Evolutionary conservation across 768 basidiomycete genomes (phyloP).

Genomic region (Hericium rajendrae): DNA sequence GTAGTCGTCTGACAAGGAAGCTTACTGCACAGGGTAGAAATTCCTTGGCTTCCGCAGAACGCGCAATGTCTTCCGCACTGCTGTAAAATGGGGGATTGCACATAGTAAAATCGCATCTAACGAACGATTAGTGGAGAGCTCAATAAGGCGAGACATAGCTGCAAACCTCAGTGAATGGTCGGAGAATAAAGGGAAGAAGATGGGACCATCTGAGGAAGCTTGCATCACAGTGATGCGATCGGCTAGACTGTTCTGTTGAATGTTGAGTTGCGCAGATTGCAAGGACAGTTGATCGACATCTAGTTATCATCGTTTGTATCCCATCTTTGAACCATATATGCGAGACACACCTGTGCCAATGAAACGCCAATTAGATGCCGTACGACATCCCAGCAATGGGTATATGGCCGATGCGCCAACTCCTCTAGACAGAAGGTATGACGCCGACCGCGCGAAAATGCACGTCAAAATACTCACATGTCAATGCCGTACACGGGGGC

Average conservation of each 20-base stretch:
- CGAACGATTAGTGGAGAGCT: not conserved
- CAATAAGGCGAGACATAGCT: not conserved
- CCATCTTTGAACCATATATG: not conserved
- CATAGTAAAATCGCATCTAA: constrained; percentile 72
- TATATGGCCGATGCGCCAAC: constrained; percentile 91
- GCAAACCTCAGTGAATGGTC: too few relatives aligned
- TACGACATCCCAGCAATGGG: constrained; percentile 58
- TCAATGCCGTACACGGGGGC: constrained; percentile 48
- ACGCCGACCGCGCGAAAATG: not conserved
- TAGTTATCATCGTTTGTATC: constrained; percentile 18
- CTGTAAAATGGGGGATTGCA: constrained; percentile 96
- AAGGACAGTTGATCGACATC: constrained; percentile 68
- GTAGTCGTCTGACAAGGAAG: not conserved
- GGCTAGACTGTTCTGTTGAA: constrained; percentile 45
- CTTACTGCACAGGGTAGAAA: constrained; percentile 61
- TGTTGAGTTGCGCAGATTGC: constrained; percentile 43
- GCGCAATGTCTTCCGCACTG: constrained; percentile 56
- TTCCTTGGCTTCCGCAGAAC: constrained; percentile 54
- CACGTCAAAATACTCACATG: constrained; percentile 39
- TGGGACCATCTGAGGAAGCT: constrained; percentile 26
- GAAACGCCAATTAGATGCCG: constrained; percentile 47
- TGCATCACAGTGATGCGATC: constrained; percentile 41
- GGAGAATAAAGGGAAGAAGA: constrained; percentile 25
- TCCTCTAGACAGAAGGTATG: constrained; percentile 40
- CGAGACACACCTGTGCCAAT: constrained; percentile 51